Evolutionary conservation across 2,329 filamentous ascomycete species (phyloP), one percentile per base, ranked within the genome.

Genomic region (Colletotrichum abscissum): DNA sequence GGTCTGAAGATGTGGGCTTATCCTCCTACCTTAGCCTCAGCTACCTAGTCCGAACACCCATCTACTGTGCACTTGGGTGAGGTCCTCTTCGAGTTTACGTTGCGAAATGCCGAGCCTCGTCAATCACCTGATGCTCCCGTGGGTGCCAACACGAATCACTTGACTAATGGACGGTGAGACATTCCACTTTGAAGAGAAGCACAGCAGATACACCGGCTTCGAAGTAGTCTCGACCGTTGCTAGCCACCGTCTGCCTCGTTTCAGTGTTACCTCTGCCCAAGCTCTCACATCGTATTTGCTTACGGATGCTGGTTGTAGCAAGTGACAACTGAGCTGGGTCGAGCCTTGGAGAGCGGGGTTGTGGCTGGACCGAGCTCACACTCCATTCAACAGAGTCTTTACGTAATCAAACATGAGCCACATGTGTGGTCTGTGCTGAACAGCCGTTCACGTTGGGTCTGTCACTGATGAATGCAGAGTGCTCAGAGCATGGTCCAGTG

Each of bases 101-200:
- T 62, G 33, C 14, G 49, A 63, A 73, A 63, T 74, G 69, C 67
- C 72, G 72, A 72, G 67, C 72, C 67, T 75, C 64, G 38, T 64
- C 58, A 71, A 69, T 75, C 74, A 75, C 72, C 74, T 75, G 74
- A 74, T 75, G 60, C 33, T 46, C 26, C 46, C 59, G 38, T 71
- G 59, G 72, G 72, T 73, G 63, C 63, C 58, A 56, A 56, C 58
- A 63, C 72, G 67, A 74, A 74, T 75, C 74, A 75, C 72, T 74
- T 75, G 74, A 75, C 74, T 66, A 55, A 72, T 58, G 74, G 60
- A 26, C n/a, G 66, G 67, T 75, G 74, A 75, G 72, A 75, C 74
- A 75, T 67, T 64, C 62, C 67, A 63, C 64, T 66, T 63, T 63
- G 46, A 52, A 62, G 7, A 62, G 35, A 24, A 73, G 38, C 49